These are phyloP conservation scores for Nicotiana tomentosiformis DNA, from an alignment of 257 asterid genomes.

Conservation along the genomic window DNA sequence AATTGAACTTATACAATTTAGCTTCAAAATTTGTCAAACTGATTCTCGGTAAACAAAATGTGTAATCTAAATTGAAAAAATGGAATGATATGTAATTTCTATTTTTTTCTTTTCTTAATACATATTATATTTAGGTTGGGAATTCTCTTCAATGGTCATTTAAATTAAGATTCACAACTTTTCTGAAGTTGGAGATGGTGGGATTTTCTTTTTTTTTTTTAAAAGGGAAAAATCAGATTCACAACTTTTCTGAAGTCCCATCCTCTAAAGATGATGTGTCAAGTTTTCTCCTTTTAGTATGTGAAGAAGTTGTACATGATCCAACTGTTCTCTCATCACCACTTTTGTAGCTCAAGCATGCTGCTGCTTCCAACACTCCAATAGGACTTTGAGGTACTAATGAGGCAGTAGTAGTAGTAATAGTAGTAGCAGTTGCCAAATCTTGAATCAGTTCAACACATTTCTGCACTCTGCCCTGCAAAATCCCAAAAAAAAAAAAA, in stretches of 20 bases:
- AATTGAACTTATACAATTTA: too few relatives aligned
- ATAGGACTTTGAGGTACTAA: slow-evolving; percentile 51
- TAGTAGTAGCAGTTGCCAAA: slow-evolving; percentile 23
- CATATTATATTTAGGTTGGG: too few relatives aligned
- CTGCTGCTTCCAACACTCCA: slow-evolving; percentile 58
- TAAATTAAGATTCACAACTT: too few relatives aligned
- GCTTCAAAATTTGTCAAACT: too few relatives aligned
- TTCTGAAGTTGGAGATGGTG: too few relatives aligned
- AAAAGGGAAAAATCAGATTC: background rate
- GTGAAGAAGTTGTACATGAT: slow-evolving; percentile 41
- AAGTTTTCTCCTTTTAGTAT: slow-evolving; percentile 49
- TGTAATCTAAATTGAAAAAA: too few relatives aligned
- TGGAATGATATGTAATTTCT: too few relatives aligned
- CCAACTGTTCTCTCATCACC: slow-evolving; percentile 43
- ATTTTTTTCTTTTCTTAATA: too few relatives aligned
- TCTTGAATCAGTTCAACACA: slow-evolving; percentile 57
- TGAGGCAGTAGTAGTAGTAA: slow-evolving; percentile 13
- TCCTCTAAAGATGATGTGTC: slow-evolving; percentile 14
- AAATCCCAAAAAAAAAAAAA: background rate
- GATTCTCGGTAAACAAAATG: too few relatives aligned
- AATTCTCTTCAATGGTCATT: too few relatives aligned
- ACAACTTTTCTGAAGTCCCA: background rate
- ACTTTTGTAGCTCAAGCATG: slow-evolving; percentile 52
- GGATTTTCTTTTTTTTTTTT: background rate
- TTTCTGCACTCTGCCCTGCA: slow-evolving; percentile 59